Conservation (phyloP, 106 monocot species). For the Dactylorhiza incarnata region DNA sequence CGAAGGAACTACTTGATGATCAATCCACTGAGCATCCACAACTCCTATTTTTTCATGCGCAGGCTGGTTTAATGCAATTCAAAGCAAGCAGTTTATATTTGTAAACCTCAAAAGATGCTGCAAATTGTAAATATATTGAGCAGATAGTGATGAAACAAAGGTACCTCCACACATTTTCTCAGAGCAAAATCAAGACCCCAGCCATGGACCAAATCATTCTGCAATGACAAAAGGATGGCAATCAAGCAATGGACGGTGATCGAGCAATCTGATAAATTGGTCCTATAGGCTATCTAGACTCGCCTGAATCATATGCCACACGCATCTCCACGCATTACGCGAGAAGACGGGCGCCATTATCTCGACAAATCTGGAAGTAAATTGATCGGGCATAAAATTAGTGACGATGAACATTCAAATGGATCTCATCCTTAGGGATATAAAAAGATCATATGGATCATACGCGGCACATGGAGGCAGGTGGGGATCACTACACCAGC, state of each 20-base stretch:
- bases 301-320: slow-evolving; percentile 69
- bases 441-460: neutral
- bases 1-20: slow-evolving; percentile 59
- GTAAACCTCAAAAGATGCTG: neutral
- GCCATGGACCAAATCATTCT: slow-evolving; percentile 72
- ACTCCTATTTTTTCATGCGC: slow-evolving; percentile 73
- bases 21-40: slow-evolving; percentile 64
- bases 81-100: neutral
- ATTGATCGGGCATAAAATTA: neutral
- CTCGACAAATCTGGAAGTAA: slow-evolving; percentile 41
- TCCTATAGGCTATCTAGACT: neutral
- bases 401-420: neutral
- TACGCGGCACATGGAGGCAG: slow-evolving; percentile 58
- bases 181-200: slow-evolving; percentile 65
- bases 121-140: neutral
- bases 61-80: slow-evolving; percentile 21
- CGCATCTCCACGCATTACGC: slow-evolving; percentile 55
- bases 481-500: slow-evolving; percentile 43
- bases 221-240: neutral
- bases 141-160: neutral
- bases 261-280: neutral
- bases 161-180: slow-evolving; percentile 57
- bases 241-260: neutral
- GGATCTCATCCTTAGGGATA: neutral
- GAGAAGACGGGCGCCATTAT: slow-evolving; percentile 66